These are phyloP conservation scores for Aspergillus fischeri DNA, from an alignment of 2,329 filamentous ascomycete species.

Conservation along the genomic window DNA sequence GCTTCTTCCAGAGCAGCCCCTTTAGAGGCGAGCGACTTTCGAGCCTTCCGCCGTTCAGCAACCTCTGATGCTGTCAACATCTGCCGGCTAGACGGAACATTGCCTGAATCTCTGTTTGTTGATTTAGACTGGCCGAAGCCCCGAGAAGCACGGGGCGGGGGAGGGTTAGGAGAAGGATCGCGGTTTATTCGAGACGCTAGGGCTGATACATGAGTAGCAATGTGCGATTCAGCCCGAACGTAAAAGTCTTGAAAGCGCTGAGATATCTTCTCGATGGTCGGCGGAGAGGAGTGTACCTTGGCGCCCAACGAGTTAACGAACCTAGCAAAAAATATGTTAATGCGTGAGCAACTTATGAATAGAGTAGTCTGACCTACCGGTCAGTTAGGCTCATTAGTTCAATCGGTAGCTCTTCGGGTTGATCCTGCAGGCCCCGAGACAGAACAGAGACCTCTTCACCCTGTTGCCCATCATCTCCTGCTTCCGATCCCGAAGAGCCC, in stretches of 20 bases:
- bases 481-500: constrained; percentile 29
- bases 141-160: constrained; percentile 51
- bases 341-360: not conserved
- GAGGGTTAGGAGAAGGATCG: constrained; percentile 58
- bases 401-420: constrained; percentile 86
- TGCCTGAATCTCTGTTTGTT: constrained; percentile 40
- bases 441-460: constrained; percentile 32
- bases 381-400: constrained; percentile 88
- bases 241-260: constrained; percentile 96
- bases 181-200: constrained; percentile 72
- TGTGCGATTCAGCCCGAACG: constrained; percentile 70
- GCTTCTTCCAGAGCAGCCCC: constrained; percentile 77
- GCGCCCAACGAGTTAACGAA: constrained; percentile 88
- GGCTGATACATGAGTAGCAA: constrained; percentile 79
- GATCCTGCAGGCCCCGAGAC: constrained; percentile 50
- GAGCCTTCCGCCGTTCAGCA: constrained; percentile 70
- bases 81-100: constrained; percentile 60
- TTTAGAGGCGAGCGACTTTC: constrained; percentile 75
- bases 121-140: constrained; percentile 44
- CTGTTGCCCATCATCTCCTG: constrained; percentile 27
- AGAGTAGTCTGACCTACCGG: constrained; percentile 52
- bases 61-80: constrained; percentile 90
- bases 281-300: constrained; percentile 79
- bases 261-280: constrained; percentile 76
- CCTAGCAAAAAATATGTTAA: constrained; percentile 43